Evolutionary conservation across 768 basidiomycete species (phyloP).

Genomic region (Cystobasidium onofrii): DNA sequence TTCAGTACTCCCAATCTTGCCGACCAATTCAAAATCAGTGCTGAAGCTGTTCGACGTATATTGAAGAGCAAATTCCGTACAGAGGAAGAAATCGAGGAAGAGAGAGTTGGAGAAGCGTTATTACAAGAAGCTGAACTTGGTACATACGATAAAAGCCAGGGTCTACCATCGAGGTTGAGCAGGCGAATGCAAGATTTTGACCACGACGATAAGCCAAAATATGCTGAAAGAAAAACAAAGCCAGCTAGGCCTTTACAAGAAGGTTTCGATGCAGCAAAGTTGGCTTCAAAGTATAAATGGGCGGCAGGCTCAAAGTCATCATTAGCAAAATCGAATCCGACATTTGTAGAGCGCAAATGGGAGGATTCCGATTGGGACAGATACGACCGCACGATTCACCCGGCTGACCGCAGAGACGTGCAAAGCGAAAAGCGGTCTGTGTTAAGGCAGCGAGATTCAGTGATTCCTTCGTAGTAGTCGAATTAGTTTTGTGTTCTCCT

Average conservation of each 20-base stretch:
- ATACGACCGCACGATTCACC: not conserved
- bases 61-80: conserved; percentile 68
- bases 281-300: not conserved
- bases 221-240: not conserved
- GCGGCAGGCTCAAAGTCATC: not conserved
- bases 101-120: conserved; percentile 1
- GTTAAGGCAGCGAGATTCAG: no score
- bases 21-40: conserved; percentile 66
- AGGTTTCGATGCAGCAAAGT: not conserved
- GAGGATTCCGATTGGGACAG: not conserved
- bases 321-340: not conserved
- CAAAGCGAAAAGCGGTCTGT: no score
- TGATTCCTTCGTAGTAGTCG: no score
- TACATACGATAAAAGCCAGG: not conserved
- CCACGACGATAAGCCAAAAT: not conserved
- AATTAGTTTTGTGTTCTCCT: no score
- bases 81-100: conserved; percentile 45
- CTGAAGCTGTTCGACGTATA: conserved; percentile 72
- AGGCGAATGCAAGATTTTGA: not conserved
- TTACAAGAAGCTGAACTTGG: not conserved
- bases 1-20: conserved; percentile 65
- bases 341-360: not conserved
- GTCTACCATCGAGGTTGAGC: not conserved
- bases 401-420: no score
- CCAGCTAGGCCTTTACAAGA: not conserved